phyloP scores from a whole-genome alignment of 1,139 yeast species.

The Tardiomyces digboiensis region DNA sequence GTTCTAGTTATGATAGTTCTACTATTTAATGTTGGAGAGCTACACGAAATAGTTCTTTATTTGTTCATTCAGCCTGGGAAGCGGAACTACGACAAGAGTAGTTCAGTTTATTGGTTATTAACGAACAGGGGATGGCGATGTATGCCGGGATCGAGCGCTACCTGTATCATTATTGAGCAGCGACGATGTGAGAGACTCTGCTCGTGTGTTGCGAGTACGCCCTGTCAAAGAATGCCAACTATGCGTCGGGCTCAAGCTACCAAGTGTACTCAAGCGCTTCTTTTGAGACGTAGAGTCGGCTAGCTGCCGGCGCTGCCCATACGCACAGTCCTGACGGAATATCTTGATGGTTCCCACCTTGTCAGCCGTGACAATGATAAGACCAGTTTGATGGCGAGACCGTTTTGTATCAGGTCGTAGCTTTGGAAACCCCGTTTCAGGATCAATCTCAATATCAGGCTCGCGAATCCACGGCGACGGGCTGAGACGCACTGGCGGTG shows the following conservation, averaged over 20 bases:
- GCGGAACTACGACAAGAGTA: no score
- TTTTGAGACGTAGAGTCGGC: conserved; percentile 12
- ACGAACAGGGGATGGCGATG: no score
- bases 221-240: conserved; percentile 7
- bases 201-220: background rate
- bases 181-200: background rate
- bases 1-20: no score
- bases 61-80: no score
- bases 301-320: conserved; percentile 16
- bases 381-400: conserved; percentile 21
- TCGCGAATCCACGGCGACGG: background rate
- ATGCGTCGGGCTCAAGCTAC: conserved; percentile 14
- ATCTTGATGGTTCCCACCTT: conserved; percentile 64
- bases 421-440: conserved; percentile 3
- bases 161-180: background rate
- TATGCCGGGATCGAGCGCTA: background rate
- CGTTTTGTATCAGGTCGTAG: conserved; percentile 7
- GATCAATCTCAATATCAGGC: background rate
- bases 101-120: no score
- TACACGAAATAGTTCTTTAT: no score
- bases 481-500: conserved; percentile 17
- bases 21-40: no score
- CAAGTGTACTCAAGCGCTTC: conserved; percentile 12
- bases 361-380: conserved; percentile 69
- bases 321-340: conserved; percentile 69